Evolutionary conservation across 768 basidiomycete species (phyloP), one percentile per base, ranked within the genome.

Genomic region (Boletus sensibilis): DNA sequence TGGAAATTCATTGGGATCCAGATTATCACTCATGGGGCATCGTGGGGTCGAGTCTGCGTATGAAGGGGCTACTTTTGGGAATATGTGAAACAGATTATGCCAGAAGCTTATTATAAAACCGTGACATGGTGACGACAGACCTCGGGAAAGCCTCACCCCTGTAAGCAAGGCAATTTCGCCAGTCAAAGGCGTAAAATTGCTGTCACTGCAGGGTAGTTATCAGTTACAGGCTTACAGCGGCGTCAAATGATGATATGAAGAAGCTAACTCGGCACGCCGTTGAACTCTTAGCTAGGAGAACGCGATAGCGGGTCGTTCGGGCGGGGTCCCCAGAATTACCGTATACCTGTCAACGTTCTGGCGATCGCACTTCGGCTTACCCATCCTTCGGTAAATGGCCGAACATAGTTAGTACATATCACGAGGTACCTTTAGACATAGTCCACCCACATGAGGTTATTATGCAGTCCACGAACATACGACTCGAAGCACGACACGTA

Each of bases 1-100:
- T 4, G 4, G 20, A 29, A 35, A 39, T 40, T 49, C 46, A 29
- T 52, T 14, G 14, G 7, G n/a, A 20, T 16, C 14, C n/a, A 0
- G 18, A 34, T 37, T 21, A 4, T 38, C 29, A 2, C 7, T 8
- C 12, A 33, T 25, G 25, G 21, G 37, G 3, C 0, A 50, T 33
- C n/a, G 9, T n/a, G 16, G 5, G 5, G 5, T 38, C 10, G 20
- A 4, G 1, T 42, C 14, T 14, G 34, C 34, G 9, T 40, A 34
- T 29, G 25, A 11, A 42, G 5, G 8, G 11, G 23, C 2, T 25
- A 29, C 11, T 7, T 51, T 20, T 12, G 35, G 29, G 18, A 31
- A 39, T 34, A 47, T 31, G 27, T 48, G 60, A 63, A 57, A 58
- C 48, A 48, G 40, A 27, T 51, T 14, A 20, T 61, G 38, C 46